These are phyloP conservation scores for Ottelia alismoides DNA, from an alignment of 106 monocot genomes.

Conservation along the genomic window DNA sequence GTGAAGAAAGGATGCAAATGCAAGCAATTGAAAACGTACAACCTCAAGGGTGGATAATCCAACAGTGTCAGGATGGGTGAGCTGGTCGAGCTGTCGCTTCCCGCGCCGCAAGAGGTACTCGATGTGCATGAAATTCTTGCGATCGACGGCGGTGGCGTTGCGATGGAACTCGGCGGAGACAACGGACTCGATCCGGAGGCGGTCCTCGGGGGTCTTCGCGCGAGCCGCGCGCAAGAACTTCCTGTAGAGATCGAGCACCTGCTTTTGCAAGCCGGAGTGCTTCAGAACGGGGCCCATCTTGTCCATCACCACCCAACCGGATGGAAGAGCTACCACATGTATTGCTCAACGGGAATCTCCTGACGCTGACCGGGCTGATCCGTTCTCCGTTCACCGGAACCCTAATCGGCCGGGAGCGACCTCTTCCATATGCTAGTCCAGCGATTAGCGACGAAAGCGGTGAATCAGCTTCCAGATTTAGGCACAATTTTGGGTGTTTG, in stretches of 20 bases:
- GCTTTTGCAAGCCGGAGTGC: slow-evolving; percentile 82
- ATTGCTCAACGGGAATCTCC: too few species aligned
- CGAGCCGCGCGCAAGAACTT: slow-evolving; percentile 72
- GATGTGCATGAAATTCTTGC: slow-evolving; percentile 72
- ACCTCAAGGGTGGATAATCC: slow-evolving; percentile 52
- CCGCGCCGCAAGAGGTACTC: slow-evolving; percentile 77
- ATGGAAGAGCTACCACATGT: not conserved
- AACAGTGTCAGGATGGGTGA: slow-evolving; percentile 45
- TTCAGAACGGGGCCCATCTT: slow-evolving; percentile 35
- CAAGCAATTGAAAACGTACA: not conserved
- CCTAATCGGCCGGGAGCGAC: too few species aligned
- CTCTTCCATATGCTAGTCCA: too few species aligned
- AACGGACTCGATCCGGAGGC: slow-evolving; percentile 43
- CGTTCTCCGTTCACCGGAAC: not conserved
- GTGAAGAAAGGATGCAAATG: too few species aligned
- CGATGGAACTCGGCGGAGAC: slow-evolving; percentile 72
- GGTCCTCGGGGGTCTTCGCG: slow-evolving; percentile 49
- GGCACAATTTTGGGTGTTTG: too few species aligned
- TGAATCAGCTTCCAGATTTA: too few species aligned
- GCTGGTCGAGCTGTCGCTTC: slow-evolving; percentile 84
- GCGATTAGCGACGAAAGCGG: too few species aligned
- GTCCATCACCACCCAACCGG: too few species aligned
- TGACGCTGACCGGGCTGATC: not conserved
- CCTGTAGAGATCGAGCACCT: slow-evolving; percentile 66
- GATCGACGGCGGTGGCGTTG: slow-evolving; percentile 49